Conservation (phyloP, 345 rosid species). For the Cardiospermum halicacabum region DNA sequence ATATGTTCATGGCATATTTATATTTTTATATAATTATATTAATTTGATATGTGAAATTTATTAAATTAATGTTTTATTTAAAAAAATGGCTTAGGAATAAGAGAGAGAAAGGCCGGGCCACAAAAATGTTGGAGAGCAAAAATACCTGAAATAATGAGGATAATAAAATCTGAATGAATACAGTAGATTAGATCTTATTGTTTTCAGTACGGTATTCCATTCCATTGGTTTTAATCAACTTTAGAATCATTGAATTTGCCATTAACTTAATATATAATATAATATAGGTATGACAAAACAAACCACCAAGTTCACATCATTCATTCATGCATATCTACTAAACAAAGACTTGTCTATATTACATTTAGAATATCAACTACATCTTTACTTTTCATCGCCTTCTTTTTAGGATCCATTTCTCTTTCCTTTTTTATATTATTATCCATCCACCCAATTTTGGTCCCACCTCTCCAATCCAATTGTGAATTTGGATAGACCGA, state of each 20-base stretch:
- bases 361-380: constrained; percentile 47
- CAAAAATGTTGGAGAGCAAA: constrained; percentile 1
- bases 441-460: constrained; percentile 5
- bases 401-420: constrained; percentile 18
- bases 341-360: constrained; percentile 32
- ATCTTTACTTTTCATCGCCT: constrained; percentile 22
- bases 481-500: no score
- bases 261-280: background rate
- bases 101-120: background rate
- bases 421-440: constrained; percentile 9
- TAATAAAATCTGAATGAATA: constrained; percentile 14
- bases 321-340: constrained; percentile 19
- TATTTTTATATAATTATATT: no score
- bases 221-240: constrained; percentile 16
- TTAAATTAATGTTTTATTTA: no score
- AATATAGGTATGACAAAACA: background rate
- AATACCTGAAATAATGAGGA: constrained; percentile 7
- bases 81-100: background rate
- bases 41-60: no score
- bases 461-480: no score
- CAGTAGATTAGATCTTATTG: constrained; percentile 10
- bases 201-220: background rate
- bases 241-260: constrained; percentile 8
- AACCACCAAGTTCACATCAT: constrained; percentile 22
- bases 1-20: no score